Evolutionary conservation across 2,329 filamentous ascomycete species (phyloP).

Genomic region (Aspergillus thermomutatus): DNA sequence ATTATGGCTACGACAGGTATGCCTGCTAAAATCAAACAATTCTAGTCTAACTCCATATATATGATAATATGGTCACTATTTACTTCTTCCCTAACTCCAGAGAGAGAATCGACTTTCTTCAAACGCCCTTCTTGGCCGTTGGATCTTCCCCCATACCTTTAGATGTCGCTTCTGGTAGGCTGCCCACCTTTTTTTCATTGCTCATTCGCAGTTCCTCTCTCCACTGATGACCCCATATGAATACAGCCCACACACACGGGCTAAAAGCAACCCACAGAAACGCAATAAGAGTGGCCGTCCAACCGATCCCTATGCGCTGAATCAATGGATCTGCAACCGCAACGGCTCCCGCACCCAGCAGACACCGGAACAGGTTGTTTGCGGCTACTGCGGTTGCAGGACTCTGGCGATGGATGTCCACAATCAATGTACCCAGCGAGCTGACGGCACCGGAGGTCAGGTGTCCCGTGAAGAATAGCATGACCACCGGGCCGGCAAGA

Average conservation of each 20-base stretch:
- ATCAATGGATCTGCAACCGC: constrained; percentile 20
- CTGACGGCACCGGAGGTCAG: constrained; percentile 35
- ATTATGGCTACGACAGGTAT: too few species aligned
- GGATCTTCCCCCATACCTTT: background rate
- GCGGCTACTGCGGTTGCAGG: constrained; percentile 21
- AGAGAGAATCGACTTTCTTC: background rate
- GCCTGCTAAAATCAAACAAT: too few species aligned
- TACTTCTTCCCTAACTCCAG: background rate
- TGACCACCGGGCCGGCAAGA: constrained; percentile 31
- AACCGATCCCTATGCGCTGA: constrained; percentile 22
- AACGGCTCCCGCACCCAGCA: constrained; percentile 22
- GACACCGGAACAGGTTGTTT: constrained; percentile 21
- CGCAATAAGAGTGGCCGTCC: constrained; percentile 22
- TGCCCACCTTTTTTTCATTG: too few species aligned
- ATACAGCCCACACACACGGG: constrained; percentile 19
- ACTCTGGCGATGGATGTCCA: constrained; percentile 33
- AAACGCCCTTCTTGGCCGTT: background rate
- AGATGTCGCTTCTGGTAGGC: too few species aligned
- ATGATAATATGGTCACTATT: background rate
- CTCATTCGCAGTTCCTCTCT: background rate
- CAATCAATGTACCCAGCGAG: constrained; percentile 43
- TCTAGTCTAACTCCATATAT: background rate
- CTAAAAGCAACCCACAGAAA: constrained; percentile 19
- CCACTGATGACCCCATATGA: constrained; percentile 16
- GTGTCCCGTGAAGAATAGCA: constrained; percentile 34